Conservation (phyloP, 345 rosid genomes). For the Psidium friedrichsthalianum region DNA sequence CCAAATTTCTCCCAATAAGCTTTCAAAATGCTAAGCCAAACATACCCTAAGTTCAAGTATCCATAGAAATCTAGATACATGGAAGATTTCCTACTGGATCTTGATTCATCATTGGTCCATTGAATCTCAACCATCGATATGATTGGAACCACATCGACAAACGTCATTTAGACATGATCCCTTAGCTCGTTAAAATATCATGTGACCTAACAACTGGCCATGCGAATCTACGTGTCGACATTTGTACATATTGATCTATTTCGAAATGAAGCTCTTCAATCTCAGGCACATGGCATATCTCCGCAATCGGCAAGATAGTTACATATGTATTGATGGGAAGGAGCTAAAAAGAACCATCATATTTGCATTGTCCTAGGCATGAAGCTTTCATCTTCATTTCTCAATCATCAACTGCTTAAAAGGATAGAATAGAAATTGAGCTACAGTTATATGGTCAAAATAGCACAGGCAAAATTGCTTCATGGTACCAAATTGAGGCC, state of each 20-base stretch:
- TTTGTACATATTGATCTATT: neutral
- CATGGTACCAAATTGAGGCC: neutral
- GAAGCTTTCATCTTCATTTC: neutral
- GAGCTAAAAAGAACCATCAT: neutral
- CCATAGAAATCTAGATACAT: neutral
- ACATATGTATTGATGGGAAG: neutral
- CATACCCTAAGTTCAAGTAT: no score
- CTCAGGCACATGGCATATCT: neutral
- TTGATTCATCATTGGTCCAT: neutral
- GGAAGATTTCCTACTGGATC: neutral
- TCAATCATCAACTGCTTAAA: neutral
- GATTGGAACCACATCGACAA: accelerated
- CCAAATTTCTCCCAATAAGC: no score
- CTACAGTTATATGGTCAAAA: neutral
- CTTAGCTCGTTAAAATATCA: neutral
- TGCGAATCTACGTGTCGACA: neutral
- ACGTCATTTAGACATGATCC: neutral
- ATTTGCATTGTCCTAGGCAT: neutral
- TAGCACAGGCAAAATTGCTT: neutral
- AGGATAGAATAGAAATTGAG: neutral
- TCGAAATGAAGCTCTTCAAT: neutral
- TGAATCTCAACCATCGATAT: neutral
- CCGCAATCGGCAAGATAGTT: neutral
- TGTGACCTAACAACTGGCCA: neutral
- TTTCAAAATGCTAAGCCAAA: no score